These are phyloP conservation scores for Neolentinus lepideus DNA, from an alignment of 1,284 basidiomycete species.

Conservation along the genomic window DNA sequence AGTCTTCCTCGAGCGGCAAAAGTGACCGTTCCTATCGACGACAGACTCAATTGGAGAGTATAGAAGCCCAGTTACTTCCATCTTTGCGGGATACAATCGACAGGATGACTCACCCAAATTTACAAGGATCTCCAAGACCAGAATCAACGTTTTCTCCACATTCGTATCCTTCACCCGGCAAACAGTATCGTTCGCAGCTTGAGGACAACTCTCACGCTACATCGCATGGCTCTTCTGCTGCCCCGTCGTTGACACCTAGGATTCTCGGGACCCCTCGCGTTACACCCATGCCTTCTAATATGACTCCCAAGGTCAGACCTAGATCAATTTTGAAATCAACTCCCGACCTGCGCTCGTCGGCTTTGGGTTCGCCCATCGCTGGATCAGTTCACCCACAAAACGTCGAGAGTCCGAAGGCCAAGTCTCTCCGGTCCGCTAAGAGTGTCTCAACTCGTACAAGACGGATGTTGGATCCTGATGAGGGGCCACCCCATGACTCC, in stretches of 20 bases:
- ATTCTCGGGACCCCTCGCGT: not conserved
- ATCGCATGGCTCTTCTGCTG: not conserved
- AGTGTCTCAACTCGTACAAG: constrained; percentile 4
- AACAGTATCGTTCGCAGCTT: not conserved
- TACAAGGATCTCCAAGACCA: not conserved
- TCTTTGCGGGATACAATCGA: constrained; percentile 63
- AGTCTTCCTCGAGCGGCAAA: constrained; percentile 12
- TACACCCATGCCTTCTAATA: not conserved
- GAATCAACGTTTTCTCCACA: not conserved
- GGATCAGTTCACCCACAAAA: constrained; percentile 13
- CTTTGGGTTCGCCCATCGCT: constrained; percentile 28
- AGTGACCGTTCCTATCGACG: constrained; percentile 21
- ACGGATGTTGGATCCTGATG: not conserved
- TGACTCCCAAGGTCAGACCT: not conserved
- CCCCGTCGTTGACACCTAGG: not conserved
- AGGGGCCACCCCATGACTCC: not conserved
- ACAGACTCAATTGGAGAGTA: constrained; percentile 38
- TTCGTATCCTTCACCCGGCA: not conserved
- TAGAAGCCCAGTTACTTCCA: constrained; percentile 59
- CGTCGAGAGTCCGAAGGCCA: constrained; percentile 8
- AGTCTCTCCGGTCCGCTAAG: constrained; percentile 12
- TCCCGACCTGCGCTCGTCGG: constrained; percentile 14
- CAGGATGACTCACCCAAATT: constrained; percentile 46
- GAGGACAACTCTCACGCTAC: not conserved
- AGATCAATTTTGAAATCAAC: constrained; percentile 25